phyloP scores from a whole-genome alignment of 2,329 filamentous ascomycete genomes.

The Fusarium continuum region DNA sequence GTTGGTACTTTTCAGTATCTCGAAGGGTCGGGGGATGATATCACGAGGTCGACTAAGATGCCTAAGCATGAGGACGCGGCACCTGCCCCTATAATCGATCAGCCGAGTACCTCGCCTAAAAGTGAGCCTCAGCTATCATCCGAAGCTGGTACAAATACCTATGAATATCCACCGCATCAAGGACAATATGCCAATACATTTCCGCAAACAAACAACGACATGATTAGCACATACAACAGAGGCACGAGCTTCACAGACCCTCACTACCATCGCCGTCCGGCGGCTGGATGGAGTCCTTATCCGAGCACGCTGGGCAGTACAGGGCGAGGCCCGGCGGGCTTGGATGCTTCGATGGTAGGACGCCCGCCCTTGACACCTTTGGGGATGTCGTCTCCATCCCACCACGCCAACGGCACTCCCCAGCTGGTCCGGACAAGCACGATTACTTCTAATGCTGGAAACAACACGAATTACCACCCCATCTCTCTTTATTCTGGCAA shows the following conservation, averaged over 20 bases:
- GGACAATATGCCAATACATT: slow-evolving; percentile 53
- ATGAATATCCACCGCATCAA: slow-evolving; percentile 57
- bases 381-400: slow-evolving; percentile 56
- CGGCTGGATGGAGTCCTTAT: slow-evolving; percentile 56
- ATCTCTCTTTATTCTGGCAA: slow-evolving; percentile 86
- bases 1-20: slow-evolving; percentile 60
- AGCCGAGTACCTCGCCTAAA: slow-evolving; percentile 55
- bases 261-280: slow-evolving; percentile 54
- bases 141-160: slow-evolving; percentile 55
- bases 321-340: slow-evolving; percentile 55
- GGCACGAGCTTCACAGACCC: slow-evolving; percentile 61
- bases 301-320: slow-evolving; percentile 52
- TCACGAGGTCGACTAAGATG: slow-evolving; percentile 51
- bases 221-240: slow-evolving; percentile 63
- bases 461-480: slow-evolving; percentile 70
- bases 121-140: slow-evolving; percentile 51
- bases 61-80: slow-evolving; percentile 50
- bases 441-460: slow-evolving; percentile 51
- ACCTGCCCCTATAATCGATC: slow-evolving; percentile 51
- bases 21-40: slow-evolving; percentile 59
- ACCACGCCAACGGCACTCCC: slow-evolving; percentile 49
- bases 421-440: slow-evolving; percentile 67
- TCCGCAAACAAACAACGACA: slow-evolving; percentile 56
- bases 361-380: slow-evolving; percentile 59
- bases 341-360: slow-evolving; percentile 54